Evolutionary conservation across 1,284 basidiomycete genomes (phyloP).

Genomic region (Fomitiporia mediterranea): DNA sequence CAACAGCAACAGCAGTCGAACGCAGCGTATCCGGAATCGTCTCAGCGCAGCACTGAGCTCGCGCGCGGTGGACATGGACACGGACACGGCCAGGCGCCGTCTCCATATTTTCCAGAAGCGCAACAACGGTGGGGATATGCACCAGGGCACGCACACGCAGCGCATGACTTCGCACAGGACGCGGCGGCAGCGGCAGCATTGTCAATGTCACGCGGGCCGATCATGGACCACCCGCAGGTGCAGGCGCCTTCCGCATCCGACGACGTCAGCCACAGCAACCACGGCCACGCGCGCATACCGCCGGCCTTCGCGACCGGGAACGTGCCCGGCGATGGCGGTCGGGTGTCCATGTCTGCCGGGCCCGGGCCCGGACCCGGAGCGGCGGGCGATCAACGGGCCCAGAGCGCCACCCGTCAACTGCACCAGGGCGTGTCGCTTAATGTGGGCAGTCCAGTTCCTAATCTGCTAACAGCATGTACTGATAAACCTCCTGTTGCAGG

Average conservation of each 20-base stretch:
- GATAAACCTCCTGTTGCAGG: neutral
- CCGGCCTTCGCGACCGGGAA: neutral
- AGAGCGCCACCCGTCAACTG: neutral
- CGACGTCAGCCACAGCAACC: no score
- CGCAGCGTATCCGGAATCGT: constrained; percentile 7
- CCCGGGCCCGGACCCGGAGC: neutral
- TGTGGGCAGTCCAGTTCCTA: constrained; percentile 1
- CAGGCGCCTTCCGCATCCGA: constrained; percentile 11
- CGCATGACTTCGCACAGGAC: constrained; percentile 1
- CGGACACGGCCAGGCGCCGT: neutral
- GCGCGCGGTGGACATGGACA: neutral
- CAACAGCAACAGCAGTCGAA: neutral
- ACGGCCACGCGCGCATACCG: constrained; percentile 1
- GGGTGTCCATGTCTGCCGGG: neutral
- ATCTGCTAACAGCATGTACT: neutral
- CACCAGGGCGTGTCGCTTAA: constrained; percentile 4
- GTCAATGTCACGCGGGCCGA: constrained; percentile 8
- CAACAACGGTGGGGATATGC: constrained; percentile 1
- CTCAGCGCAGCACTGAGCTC: constrained; percentile 4
- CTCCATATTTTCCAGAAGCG: neutral
- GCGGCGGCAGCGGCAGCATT: no score
- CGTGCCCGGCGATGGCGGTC: constrained; percentile 3
- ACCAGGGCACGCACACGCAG: neutral
- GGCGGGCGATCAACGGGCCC: constrained; percentile 1
- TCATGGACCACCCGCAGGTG: constrained; percentile 5